These are phyloP conservation scores for Ostreobium quekettii DNA, from an alignment of 139 green algal species.

Conservation along the genomic window DNA sequence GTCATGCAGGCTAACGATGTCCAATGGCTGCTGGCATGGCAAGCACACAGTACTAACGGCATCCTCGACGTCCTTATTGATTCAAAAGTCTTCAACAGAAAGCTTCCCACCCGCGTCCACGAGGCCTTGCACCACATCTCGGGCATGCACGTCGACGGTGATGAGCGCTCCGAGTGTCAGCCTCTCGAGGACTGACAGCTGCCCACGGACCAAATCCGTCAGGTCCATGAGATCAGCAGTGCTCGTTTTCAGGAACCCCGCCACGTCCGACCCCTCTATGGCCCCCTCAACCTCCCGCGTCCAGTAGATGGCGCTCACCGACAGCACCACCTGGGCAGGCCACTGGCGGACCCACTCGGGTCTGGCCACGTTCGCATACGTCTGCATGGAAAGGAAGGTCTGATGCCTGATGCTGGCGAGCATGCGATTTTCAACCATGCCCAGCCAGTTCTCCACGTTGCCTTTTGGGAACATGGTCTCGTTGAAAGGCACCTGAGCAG, in stretches of 20 bases:
- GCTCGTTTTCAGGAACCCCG: constrained; percentile 47
- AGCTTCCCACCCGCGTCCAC: constrained; percentile 18
- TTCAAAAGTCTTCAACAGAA: too few relatives aligned
- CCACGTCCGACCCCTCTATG: constrained; percentile 31
- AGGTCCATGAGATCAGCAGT: constrained; percentile 59
- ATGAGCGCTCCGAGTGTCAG: constrained; percentile 69
- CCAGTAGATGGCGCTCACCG: constrained; percentile 58
- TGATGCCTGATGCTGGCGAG: constrained; percentile 43
- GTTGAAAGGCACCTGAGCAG: too few relatives aligned
- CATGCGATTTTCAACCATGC: constrained; percentile 69
- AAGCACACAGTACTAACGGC: too few relatives aligned
- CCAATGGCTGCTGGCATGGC: too few relatives aligned
- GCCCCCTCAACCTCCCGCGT: constrained; percentile 48
- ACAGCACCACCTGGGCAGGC: constrained; percentile 73
- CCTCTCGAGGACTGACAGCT: constrained; percentile 45
- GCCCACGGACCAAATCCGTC: constrained; percentile 56
- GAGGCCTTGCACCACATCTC: constrained; percentile 54
- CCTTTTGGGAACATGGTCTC: constrained; percentile 42
- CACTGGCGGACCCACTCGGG: constrained; percentile 65
- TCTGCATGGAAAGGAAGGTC: constrained; percentile 25
- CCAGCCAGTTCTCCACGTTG: constrained; percentile 72
- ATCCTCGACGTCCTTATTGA: too few relatives aligned
- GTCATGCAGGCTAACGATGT: too few relatives aligned
- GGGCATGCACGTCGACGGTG: constrained; percentile 70
- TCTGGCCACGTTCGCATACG: constrained; percentile 31